Evolutionary conservation across 1,284 basidiomycete genomes (phyloP).

Genomic region (Microbotryomycetes sp.): DNA sequence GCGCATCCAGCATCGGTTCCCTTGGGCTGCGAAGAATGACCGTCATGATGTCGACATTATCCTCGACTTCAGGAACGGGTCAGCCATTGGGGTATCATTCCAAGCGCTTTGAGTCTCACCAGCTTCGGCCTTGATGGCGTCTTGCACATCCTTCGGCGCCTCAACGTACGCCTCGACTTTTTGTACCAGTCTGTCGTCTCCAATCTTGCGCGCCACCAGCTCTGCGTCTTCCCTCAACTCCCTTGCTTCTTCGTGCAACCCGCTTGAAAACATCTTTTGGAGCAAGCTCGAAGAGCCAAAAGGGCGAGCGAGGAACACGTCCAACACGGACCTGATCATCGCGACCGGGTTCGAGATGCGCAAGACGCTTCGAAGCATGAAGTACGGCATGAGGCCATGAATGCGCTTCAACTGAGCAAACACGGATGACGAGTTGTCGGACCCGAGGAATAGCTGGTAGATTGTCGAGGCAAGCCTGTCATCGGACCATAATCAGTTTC

Average conservation of each 20-base stretch:
- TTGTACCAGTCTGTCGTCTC: conserved; percentile 77
- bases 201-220: conserved; percentile 77
- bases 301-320: conserved; percentile 95
- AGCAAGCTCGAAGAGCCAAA: conserved; percentile 88
- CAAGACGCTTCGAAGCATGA: conserved; percentile 84
- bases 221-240: conserved; percentile 77
- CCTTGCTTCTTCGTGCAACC: conserved; percentile 79
- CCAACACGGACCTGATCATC: conserved; percentile 88
- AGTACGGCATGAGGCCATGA: conserved; percentile 96
- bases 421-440: conserved; percentile 84
- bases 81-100: background rate
- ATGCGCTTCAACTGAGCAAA: conserved; percentile 83
- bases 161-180: conserved; percentile 81
- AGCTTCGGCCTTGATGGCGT: conserved; percentile 69
- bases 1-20: conserved; percentile 61
- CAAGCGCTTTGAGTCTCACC: conserved; percentile 44
- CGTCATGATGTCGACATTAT: conserved; percentile 71
- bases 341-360: conserved; percentile 91
- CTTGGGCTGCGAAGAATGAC: conserved; percentile 75
- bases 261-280: conserved; percentile 91
- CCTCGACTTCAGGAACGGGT: conserved; percentile 47
- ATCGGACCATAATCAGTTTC: too few relatives aligned
- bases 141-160: conserved; percentile 79
- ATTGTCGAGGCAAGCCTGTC: conserved; percentile 84
- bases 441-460: conserved; percentile 88